A percentile compares a stretch with the other conserved stretches of the same genome.
Evolutionary conservation across 768 basidiomycete species (phyloP).

Genomic region (Cystofilobasidium macerans): DNA sequence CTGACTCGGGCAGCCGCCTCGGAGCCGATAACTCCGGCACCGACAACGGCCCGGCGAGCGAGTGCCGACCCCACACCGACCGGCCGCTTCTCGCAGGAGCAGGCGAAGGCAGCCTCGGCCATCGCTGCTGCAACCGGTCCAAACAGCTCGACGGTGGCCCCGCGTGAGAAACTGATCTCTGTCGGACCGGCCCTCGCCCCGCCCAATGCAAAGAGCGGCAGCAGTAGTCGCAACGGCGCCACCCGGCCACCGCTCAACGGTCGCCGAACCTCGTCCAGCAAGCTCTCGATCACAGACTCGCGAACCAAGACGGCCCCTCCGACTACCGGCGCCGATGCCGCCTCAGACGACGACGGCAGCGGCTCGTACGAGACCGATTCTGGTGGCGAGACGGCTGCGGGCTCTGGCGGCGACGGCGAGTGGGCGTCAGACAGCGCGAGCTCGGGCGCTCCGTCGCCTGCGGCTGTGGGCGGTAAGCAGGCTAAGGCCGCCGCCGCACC

Average conservation of each 20-base stretch:
- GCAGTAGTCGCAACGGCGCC: neutral
- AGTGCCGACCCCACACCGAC: neutral
- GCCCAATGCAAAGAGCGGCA: constrained; percentile 3
- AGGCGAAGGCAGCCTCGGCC: constrained; percentile 6
- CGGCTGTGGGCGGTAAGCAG: neutral
- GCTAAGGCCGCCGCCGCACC: neutral
- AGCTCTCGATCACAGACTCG: neutral
- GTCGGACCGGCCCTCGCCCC: too few species aligned
- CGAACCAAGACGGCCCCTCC: neutral
- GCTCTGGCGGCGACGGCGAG: constrained; percentile 13
- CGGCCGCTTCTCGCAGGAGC: constrained; percentile 8
- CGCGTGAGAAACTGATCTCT: too few species aligned
- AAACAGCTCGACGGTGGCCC: too few species aligned
- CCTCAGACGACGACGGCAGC: constrained; percentile 20
- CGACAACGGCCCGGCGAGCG: neutral
- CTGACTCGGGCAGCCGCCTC: neutral
- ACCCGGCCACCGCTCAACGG: neutral
- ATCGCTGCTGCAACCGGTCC: constrained; percentile 5
- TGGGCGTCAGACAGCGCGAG: constrained; percentile 24
- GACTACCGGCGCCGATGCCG: neutral
- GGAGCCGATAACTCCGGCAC: neutral
- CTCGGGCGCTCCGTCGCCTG: neutral
- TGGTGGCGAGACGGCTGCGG: neutral
- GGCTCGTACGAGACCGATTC: neutral
- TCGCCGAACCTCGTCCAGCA: neutral